Conservation (phyloP, 1,284 basidiomycete species). For the Apiotrichum gracile region DNA sequence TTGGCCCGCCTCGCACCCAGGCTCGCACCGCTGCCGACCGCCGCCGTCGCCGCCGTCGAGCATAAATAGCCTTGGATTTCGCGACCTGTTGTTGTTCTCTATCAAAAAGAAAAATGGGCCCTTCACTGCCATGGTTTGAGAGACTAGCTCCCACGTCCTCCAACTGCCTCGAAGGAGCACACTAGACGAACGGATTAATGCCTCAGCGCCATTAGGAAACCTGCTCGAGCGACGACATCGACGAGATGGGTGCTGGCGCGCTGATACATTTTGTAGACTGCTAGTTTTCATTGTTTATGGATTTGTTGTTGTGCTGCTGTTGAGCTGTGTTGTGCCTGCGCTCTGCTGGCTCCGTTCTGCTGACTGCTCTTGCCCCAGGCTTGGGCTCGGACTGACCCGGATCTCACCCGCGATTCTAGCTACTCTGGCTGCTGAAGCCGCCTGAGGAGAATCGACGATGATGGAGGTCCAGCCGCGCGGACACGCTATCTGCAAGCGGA, state of each 20-base stretch:
- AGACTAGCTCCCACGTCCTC: slow-evolving; percentile 3
- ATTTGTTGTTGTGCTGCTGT: not conserved
- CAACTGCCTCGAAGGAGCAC: slow-evolving; percentile 19
- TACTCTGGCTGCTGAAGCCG: no score
- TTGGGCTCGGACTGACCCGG: no score
- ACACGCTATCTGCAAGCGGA: no score
- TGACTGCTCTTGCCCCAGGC: no score
- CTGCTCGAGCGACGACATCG: slow-evolving; percentile 11
- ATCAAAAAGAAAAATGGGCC: slow-evolving; percentile 40
- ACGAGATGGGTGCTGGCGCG: slow-evolving; percentile 33
- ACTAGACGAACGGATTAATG: slow-evolving; percentile 48
- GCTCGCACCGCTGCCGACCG: not conserved
- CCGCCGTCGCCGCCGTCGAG: not conserved
- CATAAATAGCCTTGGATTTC: not conserved
- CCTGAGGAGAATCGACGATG: no score
- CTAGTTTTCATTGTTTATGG: not conserved
- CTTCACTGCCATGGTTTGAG: slow-evolving; percentile 25
- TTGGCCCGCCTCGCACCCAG: no score
- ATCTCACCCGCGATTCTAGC: no score
- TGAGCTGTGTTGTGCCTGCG: not conserved
- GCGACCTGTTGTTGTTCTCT: slow-evolving; percentile 13
- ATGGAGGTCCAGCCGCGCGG: no score
- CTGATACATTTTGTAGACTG: slow-evolving; percentile 34
- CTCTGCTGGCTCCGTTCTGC: not conserved
- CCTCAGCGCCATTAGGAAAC: slow-evolving; percentile 46